Conservation (phyloP, 352 stramenopile species). For the Globisporangium alternatum region DNA sequence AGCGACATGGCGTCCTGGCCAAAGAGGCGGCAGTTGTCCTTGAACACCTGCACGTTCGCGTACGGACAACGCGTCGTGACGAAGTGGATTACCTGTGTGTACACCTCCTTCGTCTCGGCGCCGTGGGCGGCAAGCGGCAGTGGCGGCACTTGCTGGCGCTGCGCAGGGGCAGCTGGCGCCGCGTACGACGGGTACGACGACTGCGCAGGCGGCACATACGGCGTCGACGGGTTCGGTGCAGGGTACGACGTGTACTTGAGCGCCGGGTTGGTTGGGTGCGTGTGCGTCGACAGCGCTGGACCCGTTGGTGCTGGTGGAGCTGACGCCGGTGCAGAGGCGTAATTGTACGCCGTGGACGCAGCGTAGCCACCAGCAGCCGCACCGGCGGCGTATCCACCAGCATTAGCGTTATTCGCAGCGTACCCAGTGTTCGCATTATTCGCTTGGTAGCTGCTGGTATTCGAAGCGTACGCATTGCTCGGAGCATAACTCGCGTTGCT, state of each 20-base stretch:
- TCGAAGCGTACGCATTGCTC: conserved; percentile 6
- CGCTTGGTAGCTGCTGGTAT: conserved; percentile 1
- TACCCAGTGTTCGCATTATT: neutral
- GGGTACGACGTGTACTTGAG: conserved; percentile 65
- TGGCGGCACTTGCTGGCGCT: conserved; percentile 37
- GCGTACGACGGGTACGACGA: conserved; percentile 41
- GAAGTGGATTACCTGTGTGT: conserved; percentile 78
- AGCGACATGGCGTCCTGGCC: conserved; percentile 84
- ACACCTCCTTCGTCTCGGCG: conserved; percentile 80
- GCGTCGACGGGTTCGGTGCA: conserved; percentile 34
- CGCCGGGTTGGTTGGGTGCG: conserved; percentile 44
- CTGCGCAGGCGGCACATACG: conserved; percentile 38
- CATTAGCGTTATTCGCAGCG: neutral
- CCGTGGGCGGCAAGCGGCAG: conserved; percentile 54
- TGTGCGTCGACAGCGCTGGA: conserved; percentile 36
- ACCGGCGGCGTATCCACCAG: neutral
- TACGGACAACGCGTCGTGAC: conserved; percentile 74
- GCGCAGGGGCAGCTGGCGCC: conserved; percentile 27
- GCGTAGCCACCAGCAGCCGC: conserved; percentile 7
- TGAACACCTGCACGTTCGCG: conserved; percentile 81
- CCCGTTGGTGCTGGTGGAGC: conserved; percentile 13
- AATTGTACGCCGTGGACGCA: conserved; percentile 11
- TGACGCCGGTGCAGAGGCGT: conserved; percentile 16
- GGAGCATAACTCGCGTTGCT: neutral
- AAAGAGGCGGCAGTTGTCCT: conserved; percentile 88